phyloP scores from a whole-genome alignment of 495 filamentous ascomycete species.

The Aspergillus campestris region DNA sequence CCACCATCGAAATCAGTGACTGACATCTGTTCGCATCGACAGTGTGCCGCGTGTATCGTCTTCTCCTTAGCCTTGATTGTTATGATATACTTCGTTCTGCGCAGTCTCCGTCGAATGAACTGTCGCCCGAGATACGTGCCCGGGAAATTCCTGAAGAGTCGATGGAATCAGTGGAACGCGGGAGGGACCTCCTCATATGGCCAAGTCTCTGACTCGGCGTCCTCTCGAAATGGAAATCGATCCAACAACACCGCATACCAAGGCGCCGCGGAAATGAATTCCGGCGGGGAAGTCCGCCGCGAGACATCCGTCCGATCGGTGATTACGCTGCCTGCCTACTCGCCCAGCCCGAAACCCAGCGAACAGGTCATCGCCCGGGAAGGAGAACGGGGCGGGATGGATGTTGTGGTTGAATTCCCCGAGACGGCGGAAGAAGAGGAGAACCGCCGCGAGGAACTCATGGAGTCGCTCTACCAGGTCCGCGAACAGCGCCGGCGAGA shows the following conservation, averaged over 20 bases:
- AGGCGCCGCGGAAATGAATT: conserved; percentile 24
- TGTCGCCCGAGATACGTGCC: conserved; percentile 52
- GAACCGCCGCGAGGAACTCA: conserved; percentile 74
- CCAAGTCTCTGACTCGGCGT: conserved; percentile 25
- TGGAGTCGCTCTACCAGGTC: conserved; percentile 88
- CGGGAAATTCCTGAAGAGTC: conserved; percentile 45
- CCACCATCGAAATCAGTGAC: background rate
- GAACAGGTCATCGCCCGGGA: conserved; percentile 86
- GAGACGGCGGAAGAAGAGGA: conserved; percentile 71
- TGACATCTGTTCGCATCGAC: background rate
- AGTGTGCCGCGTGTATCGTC: conserved; percentile 30
- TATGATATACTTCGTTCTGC: conserved; percentile 38
- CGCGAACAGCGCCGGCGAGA: conserved; percentile 70
- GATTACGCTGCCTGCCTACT: conserved; percentile 84
- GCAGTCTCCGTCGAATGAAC: conserved; percentile 38
- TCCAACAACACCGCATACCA: conserved; percentile 15
- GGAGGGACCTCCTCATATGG: conserved; percentile 24
- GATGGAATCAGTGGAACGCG: conserved; percentile 54
- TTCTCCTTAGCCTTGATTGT: conserved; percentile 32
- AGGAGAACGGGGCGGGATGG: conserved; percentile 86
- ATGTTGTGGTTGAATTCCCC: conserved; percentile 79
- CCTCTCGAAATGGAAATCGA: conserved; percentile 13
- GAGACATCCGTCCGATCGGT: conserved; percentile 83
- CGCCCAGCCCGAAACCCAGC: conserved; percentile 54
- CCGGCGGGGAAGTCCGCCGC: conserved; percentile 53